Evolutionary conservation across 2,329 filamentous ascomycete genomes (phyloP).

Genomic region (Myrmaecium sp.): DNA sequence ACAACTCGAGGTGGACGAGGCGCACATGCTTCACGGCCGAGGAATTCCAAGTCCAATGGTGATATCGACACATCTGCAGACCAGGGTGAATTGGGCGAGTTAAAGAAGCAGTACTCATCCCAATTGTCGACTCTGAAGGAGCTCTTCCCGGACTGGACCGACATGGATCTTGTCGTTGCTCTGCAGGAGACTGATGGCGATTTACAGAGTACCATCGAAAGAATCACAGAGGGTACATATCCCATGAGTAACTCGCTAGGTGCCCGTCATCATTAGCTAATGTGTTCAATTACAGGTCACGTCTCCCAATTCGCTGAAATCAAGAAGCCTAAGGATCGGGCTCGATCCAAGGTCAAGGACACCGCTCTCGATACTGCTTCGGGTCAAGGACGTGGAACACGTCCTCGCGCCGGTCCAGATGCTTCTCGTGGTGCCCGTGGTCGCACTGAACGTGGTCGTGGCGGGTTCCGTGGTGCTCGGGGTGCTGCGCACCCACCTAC

Average conservation of each 20-base stretch:
- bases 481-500: conserved; percentile 42
- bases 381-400: conserved; percentile 13
- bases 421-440: conserved; percentile 44
- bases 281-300: conserved; percentile 35
- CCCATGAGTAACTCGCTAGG: background rate
- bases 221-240: conserved; percentile 58
- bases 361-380: conserved; percentile 34
- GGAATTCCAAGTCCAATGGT: conserved; percentile 29
- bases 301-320: conserved; percentile 77
- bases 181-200: conserved; percentile 73
- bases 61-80: conserved; percentile 52
- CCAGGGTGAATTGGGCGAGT: conserved; percentile 75
- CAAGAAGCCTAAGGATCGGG: conserved; percentile 57
- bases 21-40: conserved; percentile 40
- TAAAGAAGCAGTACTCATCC: conserved; percentile 74
- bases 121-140: conserved; percentile 75
- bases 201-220: conserved; percentile 55
- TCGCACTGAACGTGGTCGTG: conserved; percentile 39
- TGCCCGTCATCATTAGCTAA: conserved; percentile 9
- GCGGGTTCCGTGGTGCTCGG: conserved; percentile 39
- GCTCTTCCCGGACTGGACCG: conserved; percentile 89
- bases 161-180: conserved; percentile 84
- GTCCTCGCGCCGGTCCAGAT: conserved; percentile 43
- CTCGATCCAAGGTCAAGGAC: conserved; percentile 57
- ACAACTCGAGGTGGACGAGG: conserved; percentile 73